Evolutionary conservation across 306 rosid genomes (phyloP).

Genomic region (Erythrophleum fordii): DNA sequence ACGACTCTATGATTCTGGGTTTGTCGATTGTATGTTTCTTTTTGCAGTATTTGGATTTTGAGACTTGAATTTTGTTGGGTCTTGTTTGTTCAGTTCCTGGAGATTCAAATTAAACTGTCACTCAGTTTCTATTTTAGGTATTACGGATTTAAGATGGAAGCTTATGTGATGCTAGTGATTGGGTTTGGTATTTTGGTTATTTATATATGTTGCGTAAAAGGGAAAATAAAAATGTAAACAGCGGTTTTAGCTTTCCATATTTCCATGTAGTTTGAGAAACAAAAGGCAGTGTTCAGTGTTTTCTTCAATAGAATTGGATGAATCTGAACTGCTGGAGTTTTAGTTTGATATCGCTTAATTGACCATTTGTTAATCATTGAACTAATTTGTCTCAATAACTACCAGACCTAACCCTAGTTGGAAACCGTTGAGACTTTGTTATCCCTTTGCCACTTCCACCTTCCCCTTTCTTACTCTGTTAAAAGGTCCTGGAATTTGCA

Average conservation of each 20-base stretch:
- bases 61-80: neutral
- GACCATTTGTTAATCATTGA: constrained; percentile 11
- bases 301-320: neutral
- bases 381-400: constrained; percentile 1
- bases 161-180: constrained; percentile 1
- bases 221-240: neutral
- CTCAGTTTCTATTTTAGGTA: constrained; percentile 23
- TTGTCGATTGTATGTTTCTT: constrained; percentile 22
- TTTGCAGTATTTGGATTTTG: neutral
- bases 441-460: neutral
- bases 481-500: neutral
- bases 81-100: neutral
- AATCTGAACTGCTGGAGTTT: constrained; percentile 12
- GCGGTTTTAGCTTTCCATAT: neutral
- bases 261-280: neutral
- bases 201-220: no score
- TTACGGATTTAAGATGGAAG: neutral
- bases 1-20: neutral
- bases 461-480: neutral
- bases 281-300: neutral
- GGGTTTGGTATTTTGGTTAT: neutral
- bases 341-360: neutral
- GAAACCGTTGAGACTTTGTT: neutral
- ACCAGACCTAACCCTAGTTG: constrained; percentile 6
- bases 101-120: constrained; percentile 32